A percentile compares a stretch with the other conserved stretches of the same genome.
phyloP scores from a whole-genome alignment of 768 basidiomycete genomes.

The Tephrocybe sp. region DNA sequence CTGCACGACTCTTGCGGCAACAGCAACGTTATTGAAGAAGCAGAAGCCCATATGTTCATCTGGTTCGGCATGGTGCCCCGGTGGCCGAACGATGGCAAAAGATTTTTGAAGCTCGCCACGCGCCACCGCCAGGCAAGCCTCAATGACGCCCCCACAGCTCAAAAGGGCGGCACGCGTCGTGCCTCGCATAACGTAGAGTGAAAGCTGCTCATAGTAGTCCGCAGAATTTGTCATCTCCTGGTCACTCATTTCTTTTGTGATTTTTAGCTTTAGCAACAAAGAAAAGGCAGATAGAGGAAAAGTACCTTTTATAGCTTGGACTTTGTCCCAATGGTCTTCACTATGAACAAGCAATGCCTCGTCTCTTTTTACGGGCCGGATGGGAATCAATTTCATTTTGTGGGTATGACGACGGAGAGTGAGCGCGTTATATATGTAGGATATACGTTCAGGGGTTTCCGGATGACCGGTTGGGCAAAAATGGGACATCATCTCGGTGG shows the following conservation, averaged over 20 bases:
- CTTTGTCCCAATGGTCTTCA: slow-evolving; percentile 89
- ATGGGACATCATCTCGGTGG: slow-evolving; percentile 84
- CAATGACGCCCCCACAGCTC: slow-evolving; percentile 94
- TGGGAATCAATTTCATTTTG: slow-evolving; percentile 77
- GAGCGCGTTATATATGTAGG: slow-evolving; percentile 67
- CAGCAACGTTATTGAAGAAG: slow-evolving; percentile 98
- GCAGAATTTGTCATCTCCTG: slow-evolving; percentile 76
- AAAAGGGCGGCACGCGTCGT: slow-evolving; percentile 84
- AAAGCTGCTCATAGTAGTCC: slow-evolving; percentile 85
- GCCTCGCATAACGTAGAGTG: slow-evolving; percentile 85
- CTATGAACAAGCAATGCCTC: slow-evolving; percentile 91
- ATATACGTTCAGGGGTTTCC: slow-evolving; percentile 85
- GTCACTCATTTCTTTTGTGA: slow-evolving; percentile 58
- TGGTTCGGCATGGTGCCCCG: slow-evolving; percentile 98
- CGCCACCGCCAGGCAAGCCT: slow-evolving; percentile 85
- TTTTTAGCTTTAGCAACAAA: slow-evolving; percentile 5
- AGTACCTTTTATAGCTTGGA: slow-evolving; percentile 80
- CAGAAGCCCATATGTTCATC: slow-evolving; percentile 99
- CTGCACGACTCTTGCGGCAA: slow-evolving; percentile 83
- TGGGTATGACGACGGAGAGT: slow-evolving; percentile 53
- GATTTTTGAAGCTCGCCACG: slow-evolving; percentile 76
- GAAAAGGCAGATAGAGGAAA: slow-evolving; percentile 11
- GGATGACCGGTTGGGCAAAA: slow-evolving; percentile 54
- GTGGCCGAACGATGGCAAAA: slow-evolving; percentile 94
- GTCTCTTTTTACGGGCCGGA: slow-evolving; percentile 67